Evolutionary conservation across 2,329 filamentous ascomycete genomes (phyloP).

Genomic region (Fonsecaea nubica): DNA sequence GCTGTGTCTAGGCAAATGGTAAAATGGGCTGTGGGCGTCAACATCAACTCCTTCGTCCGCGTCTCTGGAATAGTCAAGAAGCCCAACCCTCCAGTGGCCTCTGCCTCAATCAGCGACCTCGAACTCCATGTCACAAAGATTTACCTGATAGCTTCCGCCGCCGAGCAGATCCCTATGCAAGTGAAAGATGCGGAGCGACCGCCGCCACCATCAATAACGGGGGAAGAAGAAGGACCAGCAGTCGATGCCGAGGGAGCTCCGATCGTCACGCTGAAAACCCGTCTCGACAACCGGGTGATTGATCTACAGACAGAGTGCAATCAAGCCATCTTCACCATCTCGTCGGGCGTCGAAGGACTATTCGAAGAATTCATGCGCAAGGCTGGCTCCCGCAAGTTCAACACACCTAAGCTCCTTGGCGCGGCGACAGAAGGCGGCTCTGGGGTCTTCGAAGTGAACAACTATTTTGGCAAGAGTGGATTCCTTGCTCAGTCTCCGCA

Average conservation of each 20-base stretch:
- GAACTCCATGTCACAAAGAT: constrained; percentile 90
- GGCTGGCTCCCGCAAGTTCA: constrained; percentile 79
- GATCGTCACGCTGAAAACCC: constrained; percentile 79
- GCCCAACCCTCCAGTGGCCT: constrained; percentile 86
- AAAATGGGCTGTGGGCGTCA: constrained; percentile 80
- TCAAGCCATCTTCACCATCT: constrained; percentile 81
- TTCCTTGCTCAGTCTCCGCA: constrained; percentile 70
- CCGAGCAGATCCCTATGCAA: constrained; percentile 66
- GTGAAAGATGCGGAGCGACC: constrained; percentile 60
- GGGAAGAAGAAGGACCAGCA: constrained; percentile 51
- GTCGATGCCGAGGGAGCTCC: constrained; percentile 64
- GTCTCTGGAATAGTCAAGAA: constrained; percentile 82
- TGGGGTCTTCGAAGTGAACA: constrained; percentile 81
- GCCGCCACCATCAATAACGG: constrained; percentile 48
- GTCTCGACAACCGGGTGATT: constrained; percentile 89
- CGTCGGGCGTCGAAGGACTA: constrained; percentile 69
- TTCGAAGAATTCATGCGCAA: constrained; percentile 80
- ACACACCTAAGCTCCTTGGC: constrained; percentile 87
- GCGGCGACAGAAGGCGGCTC: constrained; percentile 91
- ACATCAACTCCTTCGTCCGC: constrained; percentile 79
- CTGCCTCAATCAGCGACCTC: constrained; percentile 76
- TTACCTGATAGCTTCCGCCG: constrained; percentile 74
- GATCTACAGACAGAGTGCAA: constrained; percentile 91
- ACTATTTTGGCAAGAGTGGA: constrained; percentile 86
- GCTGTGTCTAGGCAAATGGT: constrained; percentile 86